Conservation (phyloP, 768 basidiomycete genomes). For the Kwoniella sp. region DNA sequence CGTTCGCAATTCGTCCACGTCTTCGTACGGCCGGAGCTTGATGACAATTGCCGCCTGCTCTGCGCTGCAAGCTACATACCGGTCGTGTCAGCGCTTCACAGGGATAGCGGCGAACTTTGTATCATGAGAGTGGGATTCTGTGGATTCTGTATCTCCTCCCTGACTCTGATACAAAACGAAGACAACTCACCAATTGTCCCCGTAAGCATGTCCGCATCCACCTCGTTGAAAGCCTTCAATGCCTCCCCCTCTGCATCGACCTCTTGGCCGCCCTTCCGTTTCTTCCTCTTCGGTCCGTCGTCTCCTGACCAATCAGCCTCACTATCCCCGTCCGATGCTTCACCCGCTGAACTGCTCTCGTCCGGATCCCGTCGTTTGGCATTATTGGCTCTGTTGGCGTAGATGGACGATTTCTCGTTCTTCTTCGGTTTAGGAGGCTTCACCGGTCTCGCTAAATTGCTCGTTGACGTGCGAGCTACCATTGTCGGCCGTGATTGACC, state of each 20-base stretch:
- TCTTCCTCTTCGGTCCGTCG: slow-evolving; percentile 36
- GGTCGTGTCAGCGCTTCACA: too few relatives aligned
- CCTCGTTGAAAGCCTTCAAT: slow-evolving; percentile 59
- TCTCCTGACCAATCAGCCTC: slow-evolving; percentile 45
- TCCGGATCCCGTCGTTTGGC: slow-evolving; percentile 44
- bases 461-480: slow-evolving; percentile 2
- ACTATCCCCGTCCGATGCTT: slow-evolving; percentile 34
- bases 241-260: slow-evolving; percentile 54
- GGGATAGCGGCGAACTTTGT: too few relatives aligned
- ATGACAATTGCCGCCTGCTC: slow-evolving; percentile 82
- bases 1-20: slow-evolving; percentile 70
- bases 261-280: slow-evolving; percentile 37
- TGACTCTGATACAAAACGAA: too few relatives aligned
- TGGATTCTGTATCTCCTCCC: background rate
- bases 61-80: slow-evolving; percentile 65
- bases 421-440: slow-evolving; percentile 39
- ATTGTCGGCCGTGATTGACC: slow-evolving; percentile 12
- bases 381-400: slow-evolving; percentile 38
- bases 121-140: background rate
- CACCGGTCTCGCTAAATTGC: background rate
- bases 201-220: slow-evolving; percentile 56
- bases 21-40: slow-evolving; percentile 75
- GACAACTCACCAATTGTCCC: slow-evolving; percentile 59
- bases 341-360: slow-evolving; percentile 38
- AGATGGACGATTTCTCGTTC: slow-evolving; percentile 51